Base-by-base conservation (phyloP, 2,329 filamentous ascomycete genomes). In the Didymella sp. region DNA sequence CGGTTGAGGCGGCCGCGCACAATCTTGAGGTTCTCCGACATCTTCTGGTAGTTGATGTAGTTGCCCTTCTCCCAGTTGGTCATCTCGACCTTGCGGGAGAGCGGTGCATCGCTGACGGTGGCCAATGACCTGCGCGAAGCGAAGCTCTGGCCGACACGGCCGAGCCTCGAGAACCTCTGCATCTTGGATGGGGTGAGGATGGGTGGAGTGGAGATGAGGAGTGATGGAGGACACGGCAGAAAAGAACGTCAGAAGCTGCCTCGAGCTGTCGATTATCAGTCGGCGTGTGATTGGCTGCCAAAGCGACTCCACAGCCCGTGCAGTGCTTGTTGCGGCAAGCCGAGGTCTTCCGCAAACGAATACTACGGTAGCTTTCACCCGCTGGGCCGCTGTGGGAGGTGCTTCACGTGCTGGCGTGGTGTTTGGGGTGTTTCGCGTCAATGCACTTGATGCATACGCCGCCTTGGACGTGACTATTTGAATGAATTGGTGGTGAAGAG, bases 31-130 rank as follows among this genome's bases (percentile, higher is more conserved):
- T 96, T 98, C 84, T 98, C 93, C 72, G 90, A 92, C 92, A 98
- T 97, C 87, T 97, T 97, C 87, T 87, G 84, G 80, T 99, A 99
- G 86, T 97, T 96, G 85, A 98, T 96, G 85, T 92, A 97, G 86
- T 96, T 95, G 80, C 86, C 87, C 80, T 92, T 90, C 82, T 99
- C 95, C 85, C 88, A 92, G 82, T 92, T 97, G 85, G 94, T 96
- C 86, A 98, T 96, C 80, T 89, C 90, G 79, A 99, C 95, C 89
- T 97, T 96, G 83, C 88, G 88, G 82, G 93, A 91, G 69, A 99
- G 88, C 71, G 92, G 87, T 76, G 87, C 88, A 81, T 96, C 91
- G 73, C 87, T 85, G 75, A 92, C 89, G 71, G 93, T 96, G 64
- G 94, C 94, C 84, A 97, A 88, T 78, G 76, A 75, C 71, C 81